These are phyloP conservation scores for Aspergillus phoenicis DNA, from an alignment of 2,329 filamentous ascomycete species.

Conservation along the genomic window DNA sequence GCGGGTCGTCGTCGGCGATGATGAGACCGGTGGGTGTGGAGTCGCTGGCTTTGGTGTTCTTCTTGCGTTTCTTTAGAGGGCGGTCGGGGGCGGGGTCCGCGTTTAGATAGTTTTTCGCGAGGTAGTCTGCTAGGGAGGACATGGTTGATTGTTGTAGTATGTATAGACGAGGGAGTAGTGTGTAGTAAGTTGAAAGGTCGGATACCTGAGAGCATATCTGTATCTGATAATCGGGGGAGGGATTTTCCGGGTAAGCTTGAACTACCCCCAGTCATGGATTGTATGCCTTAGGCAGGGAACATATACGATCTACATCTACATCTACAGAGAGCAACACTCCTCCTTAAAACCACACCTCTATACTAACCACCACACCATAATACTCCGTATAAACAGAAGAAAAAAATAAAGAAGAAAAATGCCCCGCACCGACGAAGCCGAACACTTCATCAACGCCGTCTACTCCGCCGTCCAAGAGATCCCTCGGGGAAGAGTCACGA, in stretches of 20 bases:
- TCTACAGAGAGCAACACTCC: slow-evolving; percentile 8
- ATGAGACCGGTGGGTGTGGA: slow-evolving; percentile 47
- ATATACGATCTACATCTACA: background rate
- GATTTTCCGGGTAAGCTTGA: slow-evolving; percentile 5
- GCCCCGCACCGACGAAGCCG: slow-evolving; percentile 52
- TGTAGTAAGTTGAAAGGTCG: background rate
- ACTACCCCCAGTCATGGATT: background rate
- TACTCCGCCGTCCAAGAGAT: slow-evolving; percentile 86
- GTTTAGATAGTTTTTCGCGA: slow-evolving; percentile 87
- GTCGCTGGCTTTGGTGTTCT: slow-evolving; percentile 47
- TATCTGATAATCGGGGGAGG: background rate
- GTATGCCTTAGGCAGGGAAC: background rate
- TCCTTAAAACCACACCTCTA: background rate
- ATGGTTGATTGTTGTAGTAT: slow-evolving; percentile 40
- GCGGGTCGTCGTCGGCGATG: slow-evolving; percentile 47
- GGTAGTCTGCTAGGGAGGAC: slow-evolving; percentile 71
- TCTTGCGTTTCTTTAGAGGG: slow-evolving; percentile 61
- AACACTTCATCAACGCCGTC: slow-evolving; percentile 62
- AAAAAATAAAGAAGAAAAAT: slow-evolving; percentile 27
- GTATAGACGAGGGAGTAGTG: background rate
- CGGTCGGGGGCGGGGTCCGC: slow-evolving; percentile 55
- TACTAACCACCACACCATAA: background rate
- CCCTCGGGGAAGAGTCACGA: slow-evolving; percentile 79
- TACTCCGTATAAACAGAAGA: background rate
- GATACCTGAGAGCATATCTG: background rate